A percentile compares a stretch with the other conserved stretches of the same genome.
Evolutionary conservation across 78 protist species (phyloP).

Genomic region (Diacronema lutheri): DNA sequence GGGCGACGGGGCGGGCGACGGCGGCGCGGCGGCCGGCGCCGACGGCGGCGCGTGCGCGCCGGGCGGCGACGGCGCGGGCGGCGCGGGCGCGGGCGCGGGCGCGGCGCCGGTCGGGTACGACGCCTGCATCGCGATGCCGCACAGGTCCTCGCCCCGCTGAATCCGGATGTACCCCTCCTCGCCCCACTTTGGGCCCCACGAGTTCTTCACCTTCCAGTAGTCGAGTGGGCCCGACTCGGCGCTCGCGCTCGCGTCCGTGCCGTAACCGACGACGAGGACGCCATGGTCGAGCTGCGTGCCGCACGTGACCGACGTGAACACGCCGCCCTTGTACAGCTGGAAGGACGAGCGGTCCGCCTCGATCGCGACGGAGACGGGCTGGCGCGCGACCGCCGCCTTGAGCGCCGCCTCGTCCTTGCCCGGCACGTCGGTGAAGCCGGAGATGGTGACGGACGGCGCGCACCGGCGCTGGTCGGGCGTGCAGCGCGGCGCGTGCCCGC

Average conservation of each 20-base stretch:
- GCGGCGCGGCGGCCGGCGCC: not conserved
- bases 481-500: conserved; percentile 50
- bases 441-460: conserved; percentile 47
- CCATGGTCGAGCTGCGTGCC: conserved; percentile 74
- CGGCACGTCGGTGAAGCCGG: conserved; percentile 49
- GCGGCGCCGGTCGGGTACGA: conserved; percentile 30
- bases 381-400: conserved; percentile 36
- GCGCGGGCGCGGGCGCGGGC: too few relatives aligned
- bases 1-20: not conserved
- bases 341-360: conserved; percentile 72
- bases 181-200: conserved; percentile 85
- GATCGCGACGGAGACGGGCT: conserved; percentile 79
- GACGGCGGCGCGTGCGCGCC: not conserved
- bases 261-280: conserved; percentile 87
- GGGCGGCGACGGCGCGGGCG: not conserved
- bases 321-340: conserved; percentile 77
- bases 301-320: conserved; percentile 50
- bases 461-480: not conserved
- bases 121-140: conserved; percentile 43
- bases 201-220: conserved; percentile 89
- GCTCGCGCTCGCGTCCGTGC: conserved; percentile 12
- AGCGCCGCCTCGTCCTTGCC: conserved; percentile 57
- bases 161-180: conserved; percentile 58
- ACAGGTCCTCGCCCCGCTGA: conserved; percentile 18
- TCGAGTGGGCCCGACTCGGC: not conserved